These are phyloP conservation scores for Isatis lusitanica DNA, from an alignment of 441 rosid species.

Conservation along the genomic window DNA sequence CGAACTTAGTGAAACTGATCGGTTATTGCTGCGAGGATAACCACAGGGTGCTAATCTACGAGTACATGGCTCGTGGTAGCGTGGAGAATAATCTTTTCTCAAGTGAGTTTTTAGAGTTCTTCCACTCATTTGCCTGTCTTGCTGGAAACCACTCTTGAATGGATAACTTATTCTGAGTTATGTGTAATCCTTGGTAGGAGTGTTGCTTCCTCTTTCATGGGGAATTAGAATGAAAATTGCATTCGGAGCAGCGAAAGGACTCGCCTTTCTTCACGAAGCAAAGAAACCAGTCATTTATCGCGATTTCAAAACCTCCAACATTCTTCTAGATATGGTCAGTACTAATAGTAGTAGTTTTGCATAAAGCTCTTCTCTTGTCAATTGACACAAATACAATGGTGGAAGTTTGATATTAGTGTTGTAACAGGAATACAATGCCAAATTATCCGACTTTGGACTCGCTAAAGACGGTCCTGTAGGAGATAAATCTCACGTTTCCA, in stretches of 20 bases:
- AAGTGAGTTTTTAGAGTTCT: conserved; percentile 48
- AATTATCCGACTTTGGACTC: conserved; percentile 72
- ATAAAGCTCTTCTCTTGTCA: conserved; percentile 10
- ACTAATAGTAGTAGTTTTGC: not conserved
- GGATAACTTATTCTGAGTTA: not conserved
- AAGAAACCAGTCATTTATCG: conserved; percentile 75
- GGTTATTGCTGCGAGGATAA: conserved; percentile 95
- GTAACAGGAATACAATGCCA: conserved; percentile 66
- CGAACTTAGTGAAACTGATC: conserved; percentile 84
- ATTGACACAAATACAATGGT: conserved; percentile 1
- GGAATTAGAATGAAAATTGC: conserved; percentile 69
- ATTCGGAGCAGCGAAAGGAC: conserved; percentile 74
- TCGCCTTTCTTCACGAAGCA: conserved; percentile 74
- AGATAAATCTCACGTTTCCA: conserved; percentile 74
- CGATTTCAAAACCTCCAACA: conserved; percentile 76
- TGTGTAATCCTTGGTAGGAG: conserved; percentile 43
- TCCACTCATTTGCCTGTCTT: not conserved
- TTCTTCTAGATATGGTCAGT: conserved; percentile 60
- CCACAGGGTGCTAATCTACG: conserved; percentile 84
- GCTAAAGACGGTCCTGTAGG: conserved; percentile 82
- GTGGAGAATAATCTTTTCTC: conserved; percentile 87
- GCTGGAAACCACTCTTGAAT: not conserved
- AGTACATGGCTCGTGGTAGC: conserved; percentile 93
- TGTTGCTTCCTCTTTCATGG: conserved; percentile 74
- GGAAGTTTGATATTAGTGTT: conserved; percentile 15